phyloP scores from a whole-genome alignment of 371 early-diverging fungal species.

The Mortierella sp. region DNA sequence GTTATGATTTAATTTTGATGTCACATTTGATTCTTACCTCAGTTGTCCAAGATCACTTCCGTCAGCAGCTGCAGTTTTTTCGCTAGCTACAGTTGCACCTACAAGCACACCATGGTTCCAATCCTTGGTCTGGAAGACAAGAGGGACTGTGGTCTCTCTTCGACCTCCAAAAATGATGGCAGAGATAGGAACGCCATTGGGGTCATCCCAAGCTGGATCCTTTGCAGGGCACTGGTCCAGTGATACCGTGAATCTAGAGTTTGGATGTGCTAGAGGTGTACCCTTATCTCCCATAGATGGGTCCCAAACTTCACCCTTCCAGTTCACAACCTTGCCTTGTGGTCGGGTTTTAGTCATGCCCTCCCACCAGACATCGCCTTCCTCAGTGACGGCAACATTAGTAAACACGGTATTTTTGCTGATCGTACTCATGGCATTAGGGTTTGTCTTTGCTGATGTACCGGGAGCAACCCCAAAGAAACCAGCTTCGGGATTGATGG shows the following conservation, averaged over 20 bases:
- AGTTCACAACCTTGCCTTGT: slow-evolving; percentile 54
- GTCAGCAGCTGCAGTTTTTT: slow-evolving; percentile 63
- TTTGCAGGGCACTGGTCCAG: slow-evolving; percentile 58
- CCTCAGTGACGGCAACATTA: slow-evolving; percentile 59
- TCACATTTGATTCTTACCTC: slow-evolving; percentile 19
- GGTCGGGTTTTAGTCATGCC: slow-evolving; percentile 60
- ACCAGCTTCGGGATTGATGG: slow-evolving; percentile 64
- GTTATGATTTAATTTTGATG: too few species aligned
- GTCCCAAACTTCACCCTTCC: slow-evolving; percentile 60
- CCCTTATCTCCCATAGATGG: slow-evolving; percentile 44
- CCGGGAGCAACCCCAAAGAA: slow-evolving; percentile 67
- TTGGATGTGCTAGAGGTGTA: slow-evolving; percentile 58
- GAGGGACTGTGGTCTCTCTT: slow-evolving; percentile 57
- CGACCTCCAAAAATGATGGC: slow-evolving; percentile 64
- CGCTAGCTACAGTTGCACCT: slow-evolving; percentile 59
- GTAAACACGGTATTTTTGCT: slow-evolving; percentile 58
- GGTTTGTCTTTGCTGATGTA: slow-evolving; percentile 60
- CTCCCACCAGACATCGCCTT: slow-evolving; percentile 66
- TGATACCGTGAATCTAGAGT: slow-evolving; percentile 59
- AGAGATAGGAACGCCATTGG: slow-evolving; percentile 62
- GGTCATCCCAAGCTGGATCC: slow-evolving; percentile 60
- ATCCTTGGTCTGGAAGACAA: slow-evolving; percentile 59
- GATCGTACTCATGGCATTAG: slow-evolving; percentile 60
- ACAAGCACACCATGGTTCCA: slow-evolving; percentile 63
- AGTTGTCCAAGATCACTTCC: slow-evolving; percentile 55